Conservation (phyloP, 176 grass and related monocot species). For the Musa schizocarpa region DNA sequence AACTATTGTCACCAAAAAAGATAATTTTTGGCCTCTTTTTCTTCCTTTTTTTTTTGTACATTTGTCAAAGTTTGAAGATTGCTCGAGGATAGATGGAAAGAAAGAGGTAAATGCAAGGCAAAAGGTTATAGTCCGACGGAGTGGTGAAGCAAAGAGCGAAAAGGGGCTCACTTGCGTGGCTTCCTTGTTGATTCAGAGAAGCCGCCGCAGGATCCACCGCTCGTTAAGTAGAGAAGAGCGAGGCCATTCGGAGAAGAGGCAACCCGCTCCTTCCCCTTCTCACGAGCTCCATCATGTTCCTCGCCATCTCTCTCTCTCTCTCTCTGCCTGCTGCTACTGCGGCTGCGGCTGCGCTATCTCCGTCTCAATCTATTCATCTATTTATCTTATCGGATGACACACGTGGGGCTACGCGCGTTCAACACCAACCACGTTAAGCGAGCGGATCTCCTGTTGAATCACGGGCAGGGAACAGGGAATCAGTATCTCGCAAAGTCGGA, state of each 20-base stretch:
- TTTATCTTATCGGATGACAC: too few species aligned
- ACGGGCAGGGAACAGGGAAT: too few species aligned
- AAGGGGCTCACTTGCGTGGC: conserved; percentile 37
- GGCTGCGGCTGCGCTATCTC: too few species aligned
- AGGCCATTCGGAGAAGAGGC: neutral
- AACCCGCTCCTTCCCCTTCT: conserved; percentile 12
- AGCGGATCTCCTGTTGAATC: too few species aligned
- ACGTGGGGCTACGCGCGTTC: too few species aligned
- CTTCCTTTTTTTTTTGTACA: neutral
- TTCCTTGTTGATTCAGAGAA: conserved; percentile 38
- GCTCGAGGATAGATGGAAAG: too few species aligned
- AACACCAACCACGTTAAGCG: too few species aligned
- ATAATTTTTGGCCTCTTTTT: neutral
- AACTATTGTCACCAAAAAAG: neutral
- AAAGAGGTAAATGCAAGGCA: too few species aligned
- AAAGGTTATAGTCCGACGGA: too few species aligned
- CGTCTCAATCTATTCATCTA: too few species aligned
- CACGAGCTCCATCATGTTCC: conserved; percentile 25
- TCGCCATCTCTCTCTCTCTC: conserved; percentile 43
- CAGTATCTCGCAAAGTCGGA: too few species aligned
- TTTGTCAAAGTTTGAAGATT: neutral
- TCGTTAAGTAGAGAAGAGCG: conserved; percentile 39
- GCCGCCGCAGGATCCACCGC: conserved; percentile 12
- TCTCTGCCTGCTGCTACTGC: too few species aligned
- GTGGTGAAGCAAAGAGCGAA: neutral